Evolutionary conservation across 2,329 filamentous ascomycete genomes (phyloP).

Genomic region (Aureobasidium sp.): DNA sequence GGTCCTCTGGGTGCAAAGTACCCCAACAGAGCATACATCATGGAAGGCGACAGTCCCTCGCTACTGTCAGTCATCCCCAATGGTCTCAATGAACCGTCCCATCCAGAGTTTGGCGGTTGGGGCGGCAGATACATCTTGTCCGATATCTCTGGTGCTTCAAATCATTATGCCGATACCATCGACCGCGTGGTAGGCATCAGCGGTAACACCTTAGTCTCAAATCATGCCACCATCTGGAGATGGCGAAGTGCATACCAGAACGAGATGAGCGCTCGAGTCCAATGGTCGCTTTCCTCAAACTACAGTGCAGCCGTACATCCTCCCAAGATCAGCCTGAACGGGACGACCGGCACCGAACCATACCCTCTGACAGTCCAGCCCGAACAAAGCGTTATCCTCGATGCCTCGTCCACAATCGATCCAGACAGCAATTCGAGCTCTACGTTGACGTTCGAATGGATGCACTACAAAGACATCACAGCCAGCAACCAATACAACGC

Average conservation of each 20-base stretch:
- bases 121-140: slow-evolving; percentile 41
- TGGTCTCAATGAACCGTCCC: slow-evolving; percentile 40
- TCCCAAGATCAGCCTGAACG: slow-evolving; percentile 42
- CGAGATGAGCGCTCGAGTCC: slow-evolving; percentile 44
- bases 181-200: slow-evolving; percentile 32
- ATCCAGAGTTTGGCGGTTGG: slow-evolving; percentile 45
- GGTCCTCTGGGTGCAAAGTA: slow-evolving; percentile 38
- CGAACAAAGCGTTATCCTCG: slow-evolving; percentile 35
- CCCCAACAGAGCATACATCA: slow-evolving; percentile 44
- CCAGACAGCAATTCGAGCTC: slow-evolving; percentile 34
- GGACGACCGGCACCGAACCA: slow-evolving; percentile 31
- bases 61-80: slow-evolving; percentile 46
- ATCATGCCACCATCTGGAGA: slow-evolving; percentile 48
- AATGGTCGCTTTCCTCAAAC: slow-evolving; percentile 38
- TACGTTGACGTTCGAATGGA: slow-evolving; percentile 43
- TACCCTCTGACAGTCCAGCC: slow-evolving; percentile 38
- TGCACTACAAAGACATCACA: slow-evolving; percentile 40
- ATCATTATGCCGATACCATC: slow-evolving; percentile 33
- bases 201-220: slow-evolving; percentile 32
- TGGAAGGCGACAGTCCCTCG: slow-evolving; percentile 49
- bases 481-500: slow-evolving; percentile 36
- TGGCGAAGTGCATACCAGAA: slow-evolving; percentile 48
- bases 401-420: slow-evolving; percentile 43
- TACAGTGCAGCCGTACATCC: slow-evolving; percentile 39
- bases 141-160: slow-evolving; percentile 30